Conservation (phyloP, 2,329 filamentous ascomycete genomes). For the Colletotrichum spaethianum region DNA sequence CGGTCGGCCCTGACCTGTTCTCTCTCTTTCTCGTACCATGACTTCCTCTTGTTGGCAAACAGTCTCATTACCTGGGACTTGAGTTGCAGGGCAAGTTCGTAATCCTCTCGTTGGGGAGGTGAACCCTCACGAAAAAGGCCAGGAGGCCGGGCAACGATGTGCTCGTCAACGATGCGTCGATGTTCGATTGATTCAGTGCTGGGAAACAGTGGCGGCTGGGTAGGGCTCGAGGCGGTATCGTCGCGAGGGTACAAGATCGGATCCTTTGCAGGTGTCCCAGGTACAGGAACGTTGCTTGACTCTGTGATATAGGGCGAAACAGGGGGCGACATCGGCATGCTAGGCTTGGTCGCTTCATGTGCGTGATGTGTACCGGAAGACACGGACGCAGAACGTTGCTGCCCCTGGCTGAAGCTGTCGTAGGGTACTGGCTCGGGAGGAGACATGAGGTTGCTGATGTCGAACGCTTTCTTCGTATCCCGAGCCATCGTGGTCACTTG, state of each 20-base stretch:
- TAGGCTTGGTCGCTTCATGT: slow-evolving; percentile 48
- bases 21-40: slow-evolving; percentile 67
- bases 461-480: slow-evolving; percentile 57
- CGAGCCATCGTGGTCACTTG: slow-evolving; percentile 14
- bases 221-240: slow-evolving; percentile 57
- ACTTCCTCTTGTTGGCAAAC: slow-evolving; percentile 58
- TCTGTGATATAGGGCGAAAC: slow-evolving; percentile 66
- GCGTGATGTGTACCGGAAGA: neutral
- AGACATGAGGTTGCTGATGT: slow-evolving; percentile 72
- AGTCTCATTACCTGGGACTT: slow-evolving; percentile 65
- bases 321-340: slow-evolving; percentile 68
- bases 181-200: slow-evolving; percentile 57
- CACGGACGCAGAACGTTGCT: slow-evolving; percentile 19
- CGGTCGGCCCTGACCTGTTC: slow-evolving; percentile 64
- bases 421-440: slow-evolving; percentile 69
- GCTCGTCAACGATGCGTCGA: slow-evolving; percentile 64
- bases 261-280: slow-evolving; percentile 59
- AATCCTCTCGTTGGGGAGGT: slow-evolving; percentile 67
- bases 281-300: slow-evolving; percentile 51
- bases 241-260: slow-evolving; percentile 71
- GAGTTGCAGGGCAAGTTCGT: slow-evolving; percentile 67
- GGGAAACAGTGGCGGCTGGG: slow-evolving; percentile 66
- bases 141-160: slow-evolving; percentile 61
- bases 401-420: slow-evolving; percentile 64
- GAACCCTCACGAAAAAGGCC: slow-evolving; percentile 58